Percentiles rank a stretch among this genome's conserved stretches.
phyloP scores from a whole-genome alignment of 805 yeast genomes.

The Sugiyamaella lignohabitans region DNA sequence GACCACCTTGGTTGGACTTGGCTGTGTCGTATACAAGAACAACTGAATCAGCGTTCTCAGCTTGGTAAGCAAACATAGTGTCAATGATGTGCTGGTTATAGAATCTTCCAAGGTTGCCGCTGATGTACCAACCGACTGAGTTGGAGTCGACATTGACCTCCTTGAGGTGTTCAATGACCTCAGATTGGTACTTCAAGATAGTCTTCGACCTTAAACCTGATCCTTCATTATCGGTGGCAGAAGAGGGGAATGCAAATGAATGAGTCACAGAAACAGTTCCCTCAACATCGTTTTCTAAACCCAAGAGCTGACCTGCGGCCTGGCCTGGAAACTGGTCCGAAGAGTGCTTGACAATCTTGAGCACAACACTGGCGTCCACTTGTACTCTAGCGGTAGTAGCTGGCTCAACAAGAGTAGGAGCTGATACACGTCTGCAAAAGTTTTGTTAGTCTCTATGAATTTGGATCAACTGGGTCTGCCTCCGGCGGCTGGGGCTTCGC shows the following conservation, averaged over 20 bases:
- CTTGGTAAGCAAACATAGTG: slow-evolving; percentile 59
- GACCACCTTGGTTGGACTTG: slow-evolving; percentile 50
- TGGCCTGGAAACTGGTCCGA: slow-evolving; percentile 56
- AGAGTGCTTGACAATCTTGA: slow-evolving; percentile 61
- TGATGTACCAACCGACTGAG: slow-evolving; percentile 76
- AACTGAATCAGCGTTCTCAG: slow-evolving; percentile 45
- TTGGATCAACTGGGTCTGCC: too few relatives aligned
- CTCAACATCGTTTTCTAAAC: slow-evolving; percentile 56
- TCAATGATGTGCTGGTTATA: slow-evolving; percentile 59
- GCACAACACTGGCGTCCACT: slow-evolving; percentile 32
- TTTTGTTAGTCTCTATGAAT: too few relatives aligned
- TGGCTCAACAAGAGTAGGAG: neutral
- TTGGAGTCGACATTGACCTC: slow-evolving; percentile 61
- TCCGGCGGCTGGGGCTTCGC: too few relatives aligned
- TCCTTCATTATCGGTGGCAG: slow-evolving; percentile 50
- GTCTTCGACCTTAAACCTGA: slow-evolving; percentile 56
- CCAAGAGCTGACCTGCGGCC: slow-evolving; percentile 66
- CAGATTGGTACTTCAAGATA: slow-evolving; percentile 63
- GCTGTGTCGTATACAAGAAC: slow-evolving; percentile 59
- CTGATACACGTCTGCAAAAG: too few relatives aligned
- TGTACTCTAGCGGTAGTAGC: slow-evolving; percentile 16
- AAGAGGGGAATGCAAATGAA: slow-evolving; percentile 58
- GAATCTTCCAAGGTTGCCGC: slow-evolving; percentile 62
- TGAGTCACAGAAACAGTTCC: slow-evolving; percentile 46
- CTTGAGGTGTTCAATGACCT: slow-evolving; percentile 54